These are phyloP conservation scores for Cyberlindnera amylophila DNA, from an alignment of 805 yeast genomes.

Conservation along the genomic window DNA sequence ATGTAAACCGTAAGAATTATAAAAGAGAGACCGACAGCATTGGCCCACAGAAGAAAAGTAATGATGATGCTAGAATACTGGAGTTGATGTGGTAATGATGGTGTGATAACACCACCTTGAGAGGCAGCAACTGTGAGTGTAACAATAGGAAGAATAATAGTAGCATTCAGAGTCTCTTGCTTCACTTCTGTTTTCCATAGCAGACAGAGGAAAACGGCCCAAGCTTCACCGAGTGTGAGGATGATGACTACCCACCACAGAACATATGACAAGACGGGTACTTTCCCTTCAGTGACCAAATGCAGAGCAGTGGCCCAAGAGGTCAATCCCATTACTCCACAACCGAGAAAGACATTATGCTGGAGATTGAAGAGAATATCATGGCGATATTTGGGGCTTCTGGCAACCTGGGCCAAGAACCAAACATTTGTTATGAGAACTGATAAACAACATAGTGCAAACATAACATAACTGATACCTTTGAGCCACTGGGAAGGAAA, in stretches of 20 bases:
- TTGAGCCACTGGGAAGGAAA: conserved; percentile 57
- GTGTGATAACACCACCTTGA: conserved; percentile 55
- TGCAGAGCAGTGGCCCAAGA: conserved; percentile 60
- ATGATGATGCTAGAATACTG: conserved; percentile 51
- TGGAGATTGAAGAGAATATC: conserved; percentile 31
- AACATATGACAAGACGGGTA: conserved; percentile 45
- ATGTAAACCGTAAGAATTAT: conserved; percentile 53
- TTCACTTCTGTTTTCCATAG: conserved; percentile 30
- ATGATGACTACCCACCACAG: conserved; percentile 73
- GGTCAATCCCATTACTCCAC: conserved; percentile 74
- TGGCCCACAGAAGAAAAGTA: conserved; percentile 60
- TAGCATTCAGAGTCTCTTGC: conserved; percentile 46
- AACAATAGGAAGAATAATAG: conserved; percentile 71
- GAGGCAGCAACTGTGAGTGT: conserved; percentile 75
- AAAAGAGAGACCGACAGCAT: conserved; percentile 60
- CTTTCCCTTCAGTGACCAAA: conserved; percentile 35
- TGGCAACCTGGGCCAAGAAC: conserved; percentile 34
- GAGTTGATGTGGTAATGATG: conserved; percentile 40
- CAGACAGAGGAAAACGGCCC: conserved; percentile 50
- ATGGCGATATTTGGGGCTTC: conserved; percentile 29
- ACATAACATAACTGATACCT: conserved; percentile 57
- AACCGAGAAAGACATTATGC: conserved; percentile 66
- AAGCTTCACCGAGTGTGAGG: conserved; percentile 53
- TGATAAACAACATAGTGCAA: conserved; percentile 51
- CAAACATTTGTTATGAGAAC: conserved; percentile 41